phyloP scores from a whole-genome alignment of 176 grass and related monocot species.

The Poa pratensis region DNA sequence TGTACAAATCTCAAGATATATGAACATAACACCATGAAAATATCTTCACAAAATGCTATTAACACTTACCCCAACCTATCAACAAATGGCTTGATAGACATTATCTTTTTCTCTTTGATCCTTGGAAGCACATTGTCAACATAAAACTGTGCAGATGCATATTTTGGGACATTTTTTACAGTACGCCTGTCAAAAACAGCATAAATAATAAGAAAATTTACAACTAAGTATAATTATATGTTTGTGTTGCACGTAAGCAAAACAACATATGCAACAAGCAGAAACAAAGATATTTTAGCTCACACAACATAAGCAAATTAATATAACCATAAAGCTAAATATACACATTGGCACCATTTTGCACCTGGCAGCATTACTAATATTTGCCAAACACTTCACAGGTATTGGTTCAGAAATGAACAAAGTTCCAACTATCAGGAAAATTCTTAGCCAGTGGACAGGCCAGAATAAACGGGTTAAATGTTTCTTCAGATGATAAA shows the following conservation, averaged over 20 bases:
- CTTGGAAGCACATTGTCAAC: constrained; percentile 99
- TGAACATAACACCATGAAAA: constrained; percentile 19
- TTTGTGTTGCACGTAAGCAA: not conserved
- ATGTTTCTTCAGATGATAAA: not conserved
- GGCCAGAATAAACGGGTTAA: not conserved
- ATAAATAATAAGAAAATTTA: constrained; percentile 31
- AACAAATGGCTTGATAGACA: constrained; percentile 97
- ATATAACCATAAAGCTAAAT: not conserved
- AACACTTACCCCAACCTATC: constrained; percentile 92
- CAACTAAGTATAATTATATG: not conserved
- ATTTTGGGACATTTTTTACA: constrained; percentile 98
- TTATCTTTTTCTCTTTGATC: constrained; percentile 98
- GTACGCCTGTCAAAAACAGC: constrained; percentile 63
- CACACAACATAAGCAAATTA: not conserved
- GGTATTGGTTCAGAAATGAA: not conserved
- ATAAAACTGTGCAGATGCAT: constrained; percentile 93
- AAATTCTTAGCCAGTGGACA: not conserved
- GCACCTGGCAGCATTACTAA: not conserved
- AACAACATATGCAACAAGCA: not conserved
- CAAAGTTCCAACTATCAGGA: not conserved
- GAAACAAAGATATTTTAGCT: not conserved
- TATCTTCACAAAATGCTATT: constrained; percentile 15
- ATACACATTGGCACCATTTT: not conserved
- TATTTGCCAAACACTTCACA: not conserved
- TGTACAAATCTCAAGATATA: constrained; percentile 18